Conservation (phyloP, 306 rosid species). For the Neltuma alba region DNA sequence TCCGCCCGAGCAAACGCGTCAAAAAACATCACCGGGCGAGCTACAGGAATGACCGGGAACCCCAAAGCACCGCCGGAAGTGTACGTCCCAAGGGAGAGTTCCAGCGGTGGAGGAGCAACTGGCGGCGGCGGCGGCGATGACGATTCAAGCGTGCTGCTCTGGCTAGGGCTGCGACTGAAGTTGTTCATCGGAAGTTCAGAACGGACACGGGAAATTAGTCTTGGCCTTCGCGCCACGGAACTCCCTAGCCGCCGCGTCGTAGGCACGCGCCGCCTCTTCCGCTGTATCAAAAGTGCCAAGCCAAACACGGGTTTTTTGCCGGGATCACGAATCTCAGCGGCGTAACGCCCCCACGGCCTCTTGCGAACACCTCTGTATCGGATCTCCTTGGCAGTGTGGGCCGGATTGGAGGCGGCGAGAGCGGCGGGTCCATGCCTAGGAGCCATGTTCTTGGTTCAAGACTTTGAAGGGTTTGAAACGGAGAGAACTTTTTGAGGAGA, state of each 20-base stretch:
- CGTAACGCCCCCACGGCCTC: slow-evolving; percentile 88
- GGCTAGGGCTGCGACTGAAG: slow-evolving; percentile 52
- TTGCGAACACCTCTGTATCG: slow-evolving; percentile 73
- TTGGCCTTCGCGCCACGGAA: slow-evolving; percentile 74
- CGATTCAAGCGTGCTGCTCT: slow-evolving; percentile 34
- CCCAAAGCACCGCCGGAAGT: not conserved
- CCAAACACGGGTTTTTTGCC: slow-evolving; percentile 79
- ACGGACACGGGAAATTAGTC: slow-evolving; percentile 57
- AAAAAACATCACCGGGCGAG: slow-evolving; percentile 50
- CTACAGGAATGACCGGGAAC: slow-evolving; percentile 24
- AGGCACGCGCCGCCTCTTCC: slow-evolving; percentile 78
- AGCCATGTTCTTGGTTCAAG: slow-evolving; percentile 40
- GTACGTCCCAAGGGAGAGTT: too few relatives aligned
- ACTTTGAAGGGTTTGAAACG: not conserved
- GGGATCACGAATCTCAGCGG: slow-evolving; percentile 88
- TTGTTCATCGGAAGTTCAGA: slow-evolving; percentile 18
- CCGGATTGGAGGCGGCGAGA: slow-evolving; percentile 2
- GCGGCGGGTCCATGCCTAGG: slow-evolving; percentile 34
- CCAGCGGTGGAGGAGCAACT: slow-evolving; percentile 1
- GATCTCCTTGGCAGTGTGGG: slow-evolving; percentile 47
- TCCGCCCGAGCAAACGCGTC: slow-evolving; percentile 50
- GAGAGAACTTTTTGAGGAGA: not conserved
- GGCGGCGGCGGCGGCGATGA: not conserved
- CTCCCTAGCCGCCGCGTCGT: slow-evolving; percentile 71
- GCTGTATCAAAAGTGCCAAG: slow-evolving; percentile 79